Percentiles rank a stretch among this genome's conserved stretches.
phyloP scores from a whole-genome alignment of 2,329 filamentous ascomycete species.

The Calycina herbarum region DNA sequence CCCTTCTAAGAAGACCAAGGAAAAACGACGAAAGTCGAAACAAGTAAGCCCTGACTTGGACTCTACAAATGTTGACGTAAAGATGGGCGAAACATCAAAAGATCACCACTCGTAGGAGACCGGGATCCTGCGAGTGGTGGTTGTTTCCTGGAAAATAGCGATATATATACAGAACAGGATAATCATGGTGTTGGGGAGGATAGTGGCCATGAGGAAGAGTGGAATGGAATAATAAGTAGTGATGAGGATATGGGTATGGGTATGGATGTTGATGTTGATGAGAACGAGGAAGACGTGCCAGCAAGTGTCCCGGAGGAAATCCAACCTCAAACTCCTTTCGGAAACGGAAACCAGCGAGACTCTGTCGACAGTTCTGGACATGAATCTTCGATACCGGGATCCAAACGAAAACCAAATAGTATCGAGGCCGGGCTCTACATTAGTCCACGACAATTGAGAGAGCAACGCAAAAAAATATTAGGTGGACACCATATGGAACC shows the following conservation, averaged over 20 bases:
- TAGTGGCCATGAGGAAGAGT: neutral
- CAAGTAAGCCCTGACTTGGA: neutral
- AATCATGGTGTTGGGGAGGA: neutral
- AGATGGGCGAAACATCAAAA: constrained; percentile 32
- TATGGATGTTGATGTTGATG: neutral
- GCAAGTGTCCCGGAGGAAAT: neutral
- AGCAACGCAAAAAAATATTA: neutral
- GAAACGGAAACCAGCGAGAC: neutral
- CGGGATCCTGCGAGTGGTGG: constrained; percentile 40
- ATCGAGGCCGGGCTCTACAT: neutral
- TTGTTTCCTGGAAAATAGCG: constrained; percentile 33
- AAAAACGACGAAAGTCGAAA: constrained; percentile 14
- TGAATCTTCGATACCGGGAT: neutral
- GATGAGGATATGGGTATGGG: neutral
- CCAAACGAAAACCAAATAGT: neutral
- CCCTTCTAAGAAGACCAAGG: constrained; percentile 13
- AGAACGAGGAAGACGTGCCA: neutral
- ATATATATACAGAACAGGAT: constrained; percentile 11
- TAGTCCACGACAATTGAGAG: neutral
- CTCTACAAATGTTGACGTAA: constrained; percentile 3
- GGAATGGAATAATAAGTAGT: neutral
- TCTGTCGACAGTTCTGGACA: neutral
- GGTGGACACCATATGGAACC: no score
- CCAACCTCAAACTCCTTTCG: neutral
- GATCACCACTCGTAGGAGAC: constrained; percentile 38